Percentiles rank a stretch among this genome's conserved stretches.
Evolutionary conservation across 352 stramenopile species (phyloP).

Genomic region (Phytophthora melonis): DNA sequence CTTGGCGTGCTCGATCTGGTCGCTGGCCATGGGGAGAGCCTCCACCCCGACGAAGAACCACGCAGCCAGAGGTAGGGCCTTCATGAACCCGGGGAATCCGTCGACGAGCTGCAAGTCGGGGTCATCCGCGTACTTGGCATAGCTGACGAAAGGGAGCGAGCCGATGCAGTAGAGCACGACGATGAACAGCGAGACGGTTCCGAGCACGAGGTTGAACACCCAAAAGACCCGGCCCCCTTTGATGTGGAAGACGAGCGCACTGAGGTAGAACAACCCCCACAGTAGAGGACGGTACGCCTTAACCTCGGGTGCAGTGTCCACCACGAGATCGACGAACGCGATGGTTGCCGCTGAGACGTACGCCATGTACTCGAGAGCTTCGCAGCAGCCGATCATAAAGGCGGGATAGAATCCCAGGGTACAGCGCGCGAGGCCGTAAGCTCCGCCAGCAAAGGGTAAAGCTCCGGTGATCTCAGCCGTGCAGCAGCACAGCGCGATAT

Average conservation of each 20-base stretch:
- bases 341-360: slow-evolving; percentile 52
- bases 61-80: slow-evolving; percentile 39
- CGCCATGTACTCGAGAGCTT: slow-evolving; percentile 57
- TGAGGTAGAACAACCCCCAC: slow-evolving; percentile 45
- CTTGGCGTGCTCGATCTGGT: slow-evolving; percentile 52
- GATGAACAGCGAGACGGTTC: slow-evolving; percentile 39
- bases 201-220: slow-evolving; percentile 49
- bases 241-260: slow-evolving; percentile 45
- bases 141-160: slow-evolving; percentile 41
- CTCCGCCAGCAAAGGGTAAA: slow-evolving; percentile 54
- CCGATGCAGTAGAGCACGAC: slow-evolving; percentile 53
- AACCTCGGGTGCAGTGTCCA: slow-evolving; percentile 19
- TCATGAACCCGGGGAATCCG: slow-evolving; percentile 45
- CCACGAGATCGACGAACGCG: slow-evolving; percentile 45
- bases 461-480: slow-evolving; percentile 57
- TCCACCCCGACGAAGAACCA: slow-evolving; percentile 68
- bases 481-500: slow-evolving; percentile 52
- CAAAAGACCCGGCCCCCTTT: slow-evolving; percentile 49
- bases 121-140: slow-evolving; percentile 27
- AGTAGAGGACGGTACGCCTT: slow-evolving; percentile 36
- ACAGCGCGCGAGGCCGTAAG: slow-evolving; percentile 52
- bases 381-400: slow-evolving; percentile 61
- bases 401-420: slow-evolving; percentile 54
- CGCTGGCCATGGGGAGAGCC: slow-evolving; percentile 41
- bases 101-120: slow-evolving; percentile 25